These are phyloP conservation scores for Hura crepitans DNA, from an alignment of 441 rosid species.

Conservation along the genomic window DNA sequence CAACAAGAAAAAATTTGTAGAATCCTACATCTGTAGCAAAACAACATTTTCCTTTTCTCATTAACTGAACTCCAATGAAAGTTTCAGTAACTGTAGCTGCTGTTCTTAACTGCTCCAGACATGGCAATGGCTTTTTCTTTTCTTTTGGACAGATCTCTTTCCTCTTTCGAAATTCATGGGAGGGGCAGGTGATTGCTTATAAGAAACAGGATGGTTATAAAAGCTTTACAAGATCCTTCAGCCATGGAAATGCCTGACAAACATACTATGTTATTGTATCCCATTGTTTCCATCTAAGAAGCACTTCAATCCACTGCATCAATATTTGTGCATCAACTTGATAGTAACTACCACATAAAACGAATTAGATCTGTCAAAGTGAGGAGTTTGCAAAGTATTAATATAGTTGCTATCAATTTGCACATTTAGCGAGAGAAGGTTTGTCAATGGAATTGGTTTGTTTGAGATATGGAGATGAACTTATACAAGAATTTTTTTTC, in stretches of 20 bases:
- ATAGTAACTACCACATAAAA: not conserved
- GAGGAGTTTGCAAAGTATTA: not conserved
- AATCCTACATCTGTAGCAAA: not conserved
- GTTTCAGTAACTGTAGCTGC: not conserved
- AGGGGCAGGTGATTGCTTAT: not conserved
- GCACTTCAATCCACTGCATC: not conserved
- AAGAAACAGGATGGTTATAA: not conserved
- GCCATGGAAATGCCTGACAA: not conserved
- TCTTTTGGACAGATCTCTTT: not conserved
- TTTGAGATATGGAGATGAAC: not conserved
- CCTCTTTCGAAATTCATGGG: not conserved
- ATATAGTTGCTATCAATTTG: not conserved
- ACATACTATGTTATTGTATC: not conserved
- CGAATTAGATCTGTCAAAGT: not conserved
- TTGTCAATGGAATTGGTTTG: not conserved
- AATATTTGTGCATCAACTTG: not conserved
- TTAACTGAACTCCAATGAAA: no score
- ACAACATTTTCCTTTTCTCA: no score
- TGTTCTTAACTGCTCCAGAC: not conserved
- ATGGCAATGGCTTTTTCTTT: not conserved
- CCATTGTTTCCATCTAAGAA: not conserved
- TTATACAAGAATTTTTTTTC: not conserved
- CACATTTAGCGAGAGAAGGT: not conserved
- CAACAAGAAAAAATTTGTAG: not conserved
- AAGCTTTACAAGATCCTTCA: not conserved